Base-by-base conservation (phyloP, 2,329 filamentous ascomycete genomes). In the Pestalotiopsis sp. region DNA sequence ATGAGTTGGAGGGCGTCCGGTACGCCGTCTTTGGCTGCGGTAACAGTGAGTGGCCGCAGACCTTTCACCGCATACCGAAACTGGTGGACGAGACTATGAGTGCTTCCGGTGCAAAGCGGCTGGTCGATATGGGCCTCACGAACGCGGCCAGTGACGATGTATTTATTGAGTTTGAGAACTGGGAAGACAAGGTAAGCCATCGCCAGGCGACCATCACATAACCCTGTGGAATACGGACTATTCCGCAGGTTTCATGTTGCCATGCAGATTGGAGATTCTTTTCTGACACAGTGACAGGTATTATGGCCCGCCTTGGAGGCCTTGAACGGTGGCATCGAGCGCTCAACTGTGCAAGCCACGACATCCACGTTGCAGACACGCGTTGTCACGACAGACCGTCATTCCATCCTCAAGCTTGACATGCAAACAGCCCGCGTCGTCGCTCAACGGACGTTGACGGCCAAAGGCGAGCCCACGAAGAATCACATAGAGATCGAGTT, bases 1-100 rank as follows among this genome's bases (percentile, higher is more conserved):
- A 85, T 3, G 82, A 85, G 64, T 76, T 92, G 25, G 80, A 87
- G 9, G 85, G 84, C 7, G 85, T 91, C 0, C 82, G 86, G 1
- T 94, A 90, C 75, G 86, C 91, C 1, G 88, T 93, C 3, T 95
- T 92, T 76, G 92, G 91, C 1, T 91, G 90, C 66, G 92, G 92
- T 2, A 67, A 81, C 65, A 76, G 79, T 58, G 85, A 87, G 69
- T 83, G 81, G 82, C 75, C 75, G 2, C 72, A 78, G 52, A 90
- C 88, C 0, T 91, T 87, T 75, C 87, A 90, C 68, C 80, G 81
- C 14, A 82, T 91, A 6, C 88, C 89, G 0, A 88, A 83, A 38
- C 73, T 85, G 0, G 80, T 89, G 3, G 82, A 90, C 64, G 72
- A 81, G 6, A 77, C 83, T 11, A 79, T 88, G 1, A 76, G 74